Evolutionary conservation across 129 eudicot species (phyloP), one percentile per base, ranked within the genome.

Genomic region (Centaurea solstitialis): DNA sequence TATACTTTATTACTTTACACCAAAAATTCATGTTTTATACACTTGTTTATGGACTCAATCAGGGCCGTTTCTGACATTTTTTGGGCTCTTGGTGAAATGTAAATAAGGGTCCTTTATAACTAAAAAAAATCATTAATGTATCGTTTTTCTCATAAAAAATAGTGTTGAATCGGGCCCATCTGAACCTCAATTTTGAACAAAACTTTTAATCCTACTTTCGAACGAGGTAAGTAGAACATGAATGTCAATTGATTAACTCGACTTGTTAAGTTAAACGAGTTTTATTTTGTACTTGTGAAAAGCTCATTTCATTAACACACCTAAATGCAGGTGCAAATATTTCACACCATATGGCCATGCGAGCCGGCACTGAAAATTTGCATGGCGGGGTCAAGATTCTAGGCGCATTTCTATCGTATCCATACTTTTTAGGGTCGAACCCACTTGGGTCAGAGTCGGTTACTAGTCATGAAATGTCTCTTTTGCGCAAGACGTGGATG

Each of bases 271-370:
- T 4, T 53, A 57, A 17, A 57, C 20, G 1, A n/a, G 65, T 5
- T n/a, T 13, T 50, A 6, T 17, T 57, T 57, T 57, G 2, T 57
- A 1, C 3, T 17, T 2, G 18, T 57, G 6, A 57, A 57, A 57
- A 57, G 7, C 22, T 57, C 9, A 6, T 6, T 9, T 57, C 0
- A 8, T 5, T 57, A 57, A 57, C 65, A 17, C 65, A 22, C 23
- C 65, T 57, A 57, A 82, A 86, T 65, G 45, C 93, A 2, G 89
- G 93, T 20, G 93, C 78, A 17, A 89, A 82, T 79, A 86, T 89
- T 5, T 81, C 76, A 7, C 88, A 89, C 79, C 80, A 84, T 64
- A 72, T 84, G 2, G 84, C 75, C 76, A 23, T 84, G 73, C 76
- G 83, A 71, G 85, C 81, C 1, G 76, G 81, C 5, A 10, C 9